These are phyloP conservation scores for Hypoxylon subgilvum DNA, from an alignment of 495 filamentous ascomycete genomes.

Conservation along the genomic window DNA sequence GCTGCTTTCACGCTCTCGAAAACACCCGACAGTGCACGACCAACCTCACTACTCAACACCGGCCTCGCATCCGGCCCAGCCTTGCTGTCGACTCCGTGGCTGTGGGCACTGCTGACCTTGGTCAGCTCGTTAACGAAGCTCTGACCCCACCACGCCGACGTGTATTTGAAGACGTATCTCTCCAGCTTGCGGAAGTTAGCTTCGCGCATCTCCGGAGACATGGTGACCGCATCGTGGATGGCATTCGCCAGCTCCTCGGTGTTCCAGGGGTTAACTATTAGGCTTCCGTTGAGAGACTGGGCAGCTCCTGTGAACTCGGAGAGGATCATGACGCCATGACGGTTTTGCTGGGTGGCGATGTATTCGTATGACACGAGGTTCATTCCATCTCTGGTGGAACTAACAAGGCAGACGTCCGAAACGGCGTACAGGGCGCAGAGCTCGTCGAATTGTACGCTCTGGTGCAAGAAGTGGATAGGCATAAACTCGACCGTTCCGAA, in stretches of 20 bases:
- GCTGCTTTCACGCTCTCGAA: conserved; percentile 42
- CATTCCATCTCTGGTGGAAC: conserved; percentile 94
- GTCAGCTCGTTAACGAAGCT: conserved; percentile 87
- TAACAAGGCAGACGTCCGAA: conserved; percentile 87
- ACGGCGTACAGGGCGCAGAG: conserved; percentile 91
- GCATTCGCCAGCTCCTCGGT: conserved; percentile 85
- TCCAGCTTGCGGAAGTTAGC: conserved; percentile 81
- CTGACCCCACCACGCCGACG: conserved; percentile 96
- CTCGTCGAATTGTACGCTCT: conserved; percentile 85
- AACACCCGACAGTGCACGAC: conserved; percentile 37
- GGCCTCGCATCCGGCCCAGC: conserved; percentile 24
- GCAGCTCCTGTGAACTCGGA: conserved; percentile 93
- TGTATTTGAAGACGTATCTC: conserved; percentile 88
- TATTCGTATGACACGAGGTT: conserved; percentile 97
- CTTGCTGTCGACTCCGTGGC: conserved; percentile 39
- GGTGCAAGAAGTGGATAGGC: conserved; percentile 93
- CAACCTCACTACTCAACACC: conserved; percentile 31
- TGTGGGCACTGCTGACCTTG: conserved; percentile 49
- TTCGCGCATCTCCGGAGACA: conserved; percentile 81
- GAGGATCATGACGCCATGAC: conserved; percentile 86
- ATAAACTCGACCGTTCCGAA: conserved; percentile 94
- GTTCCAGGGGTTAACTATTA: conserved; percentile 93
- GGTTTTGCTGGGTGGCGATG: conserved; percentile 83
- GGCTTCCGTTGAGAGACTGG: conserved; percentile 80
- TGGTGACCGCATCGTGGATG: conserved; percentile 82